These are phyloP conservation scores for Colletotrichum tofieldiae DNA, from an alignment of 2,329 filamentous ascomycete species.

Conservation along the genomic window DNA sequence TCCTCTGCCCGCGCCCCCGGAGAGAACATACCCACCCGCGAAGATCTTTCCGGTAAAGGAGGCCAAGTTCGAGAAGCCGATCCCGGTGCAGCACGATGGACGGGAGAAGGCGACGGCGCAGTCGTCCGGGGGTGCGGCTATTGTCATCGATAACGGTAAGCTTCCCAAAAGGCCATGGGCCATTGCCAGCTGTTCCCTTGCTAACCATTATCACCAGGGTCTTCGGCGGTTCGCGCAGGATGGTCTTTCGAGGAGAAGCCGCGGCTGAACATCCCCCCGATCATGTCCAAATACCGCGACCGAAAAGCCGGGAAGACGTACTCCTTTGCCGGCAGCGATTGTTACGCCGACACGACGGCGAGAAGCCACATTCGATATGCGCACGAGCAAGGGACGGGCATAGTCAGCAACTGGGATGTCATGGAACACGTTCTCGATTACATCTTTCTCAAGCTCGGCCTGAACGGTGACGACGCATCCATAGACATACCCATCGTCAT, in stretches of 20 bases:
- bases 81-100: constrained; percentile 74
- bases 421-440: constrained; percentile 97
- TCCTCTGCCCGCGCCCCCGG: constrained; percentile 56
- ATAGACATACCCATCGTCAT: constrained; percentile 93
- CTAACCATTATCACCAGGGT: constrained; percentile 70
- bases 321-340: constrained; percentile 92
- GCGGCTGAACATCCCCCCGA: constrained; percentile 84
- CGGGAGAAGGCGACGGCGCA: constrained; percentile 76
- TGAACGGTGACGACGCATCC: constrained; percentile 81
- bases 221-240: constrained; percentile 89
- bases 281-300: constrained; percentile 96
- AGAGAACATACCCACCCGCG: constrained; percentile 67
- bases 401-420: constrained; percentile 97
- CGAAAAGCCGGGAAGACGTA: constrained; percentile 94
- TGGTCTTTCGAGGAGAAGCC: constrained; percentile 95
- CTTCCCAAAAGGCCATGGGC: background rate
- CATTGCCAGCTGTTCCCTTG: constrained; percentile 29
- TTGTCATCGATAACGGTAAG: constrained; percentile 98
- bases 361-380: constrained; percentile 91
- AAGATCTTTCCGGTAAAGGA: constrained; percentile 75
- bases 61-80: constrained; percentile 71
- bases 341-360: constrained; percentile 94
- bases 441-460: constrained; percentile 91
- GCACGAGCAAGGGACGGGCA: constrained; percentile 91
- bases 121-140: constrained; percentile 76